Base-by-base conservation (phyloP, 805 yeast genomes). In the Monosporozyma aerobia region DNA sequence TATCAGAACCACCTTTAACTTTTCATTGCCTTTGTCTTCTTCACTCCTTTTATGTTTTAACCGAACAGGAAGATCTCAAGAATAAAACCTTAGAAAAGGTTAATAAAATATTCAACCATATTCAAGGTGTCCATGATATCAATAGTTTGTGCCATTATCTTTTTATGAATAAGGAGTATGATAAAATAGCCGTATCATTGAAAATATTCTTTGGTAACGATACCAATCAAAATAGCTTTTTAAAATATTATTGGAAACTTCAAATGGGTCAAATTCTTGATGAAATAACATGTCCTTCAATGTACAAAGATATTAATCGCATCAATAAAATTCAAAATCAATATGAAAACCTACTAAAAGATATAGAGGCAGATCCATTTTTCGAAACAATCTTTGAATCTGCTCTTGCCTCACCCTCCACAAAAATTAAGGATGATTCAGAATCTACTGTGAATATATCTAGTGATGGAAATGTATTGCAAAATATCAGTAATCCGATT, bases 341-440 rank as follows among this genome's bases (percentile, higher is more conserved):
- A 13, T 69, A 71, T 45, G 51, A 59, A n/a, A 59, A 58, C 33
- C 70, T 73, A 1, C 61, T 69, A 45, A 59, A 54, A 2, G 60
- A 62, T 4, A 56, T 76, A 54, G 69, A 67, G 29, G 55, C 56
- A 16, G 82, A 80, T 59, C 82, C 85, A 0, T 72, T 76, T 33
- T 72, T 75, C 47, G 74, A 77, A 3, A 72, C 75, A 6, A 56
- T 79, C 44, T 76, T 71, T 48, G 83, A 79, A 39, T 76, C 82
- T 0, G 79, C 77, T 0, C 62, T 77, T 51, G 72, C 78, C 0
- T 62, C 75, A 9, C 80, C 82, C 11, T 52, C 53, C 22, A 14
- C 30, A 5, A 6, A 22, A 27, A 13, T 32, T 30, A 13, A 33
- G 25, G 22, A 5, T 40, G 27, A 40, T 19, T 16, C 14, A 19